Base-by-base conservation (phyloP, 2,329 filamentous ascomycete species). In the Diaporthe eres region DNA sequence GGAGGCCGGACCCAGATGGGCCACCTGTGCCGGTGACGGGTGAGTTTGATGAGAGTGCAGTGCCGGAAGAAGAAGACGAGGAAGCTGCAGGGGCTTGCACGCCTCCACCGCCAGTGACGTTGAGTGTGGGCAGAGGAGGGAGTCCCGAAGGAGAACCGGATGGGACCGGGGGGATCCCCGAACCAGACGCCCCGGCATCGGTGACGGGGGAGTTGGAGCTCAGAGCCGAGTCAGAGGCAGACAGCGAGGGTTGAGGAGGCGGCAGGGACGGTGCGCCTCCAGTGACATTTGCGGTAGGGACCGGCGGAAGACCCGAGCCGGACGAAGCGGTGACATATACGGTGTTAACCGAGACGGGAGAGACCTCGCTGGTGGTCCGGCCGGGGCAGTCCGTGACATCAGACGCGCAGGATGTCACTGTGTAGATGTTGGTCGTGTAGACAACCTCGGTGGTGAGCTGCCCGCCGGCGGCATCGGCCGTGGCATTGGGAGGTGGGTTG, bases 371-470 rank as follows among this genome's bases (percentile, higher is more conserved):
- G 63, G 75, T 63, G 37, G 72, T 71, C 39, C 60, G 44, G 49
- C 72, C 75, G 12, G 75, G 75, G 67, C 75, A 76, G 39, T 74
- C 49, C 22, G 72, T 75, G 47, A 76, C 68, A 28, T 60, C 57
- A n/a, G 75, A 25, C 34, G 75, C 75, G 34, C 75, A 76, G 47
- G 71, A 74, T 1, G 72, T 76, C 39, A 76, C 65, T 22, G 75
- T 76, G 42, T 75, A 47, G 37, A 76, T 53, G 67, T 74, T 76
- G 37, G 75, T 76, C 28, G 65, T 72, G 57, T 75, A 76, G 67
- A 76, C 58, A 37, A 71, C 70, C 65, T 74, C 72, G 47, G 72
- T 75, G 67, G 72, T 67, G 25, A 76, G 25, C 47, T 61, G 61
- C 61, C 34, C 39, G 34, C 58, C 71, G 28, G 57, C 65, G 31